Evolutionary conservation across 371 early-diverging fungal species (phyloP), one percentile per base, ranked within the genome.

Genomic region (Mortierella sp.): DNA sequence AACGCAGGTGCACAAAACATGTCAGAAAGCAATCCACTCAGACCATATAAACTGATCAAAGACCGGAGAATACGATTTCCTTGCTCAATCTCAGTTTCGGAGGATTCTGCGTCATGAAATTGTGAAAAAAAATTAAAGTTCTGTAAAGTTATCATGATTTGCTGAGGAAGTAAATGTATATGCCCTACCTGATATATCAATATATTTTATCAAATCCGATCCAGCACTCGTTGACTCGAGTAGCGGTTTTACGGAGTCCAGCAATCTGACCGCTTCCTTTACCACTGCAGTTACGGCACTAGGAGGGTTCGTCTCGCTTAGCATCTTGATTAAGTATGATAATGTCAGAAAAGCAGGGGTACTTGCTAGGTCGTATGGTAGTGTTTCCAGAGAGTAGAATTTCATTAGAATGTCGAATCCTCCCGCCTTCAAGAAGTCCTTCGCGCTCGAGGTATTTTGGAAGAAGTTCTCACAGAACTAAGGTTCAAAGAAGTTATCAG

Each of bases 401-500:
- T 87, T 76, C 35, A 96, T 64, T 7, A 97, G 65, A 17, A 88
- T 71, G 47, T 90, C 86, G 13, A 92, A 80, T 17, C 95, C 95
- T 7, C 87, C 90, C 19, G 86, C 84, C 64, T 89, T 86, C 40
- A 94, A 83, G 68, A 96, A 94, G 19, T 94, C 94, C 47, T 88
- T 87, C 26, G 89, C 88, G 68, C 95, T 95, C 10, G 87, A 61
- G 13, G 86, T 84, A 66, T 93, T 95, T 68, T 95, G 94, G 77
- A 97, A 94, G 22, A 96, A 81, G 7, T 96, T 96, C 68, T 96
- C 96, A 31, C 96, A 82, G 70, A 96, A 96, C 88, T 91, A 78
- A n/a, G n/a, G n/a, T n/a, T n/a, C n/a, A n/a, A n/a, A n/a, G n/a
- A n/a, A n/a, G 40, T 13, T 13, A 40, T 40, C 6, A 40, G 13